Evolutionary conservation across 441 rosid species (phyloP).

Genomic region (Populus hybrid): DNA sequence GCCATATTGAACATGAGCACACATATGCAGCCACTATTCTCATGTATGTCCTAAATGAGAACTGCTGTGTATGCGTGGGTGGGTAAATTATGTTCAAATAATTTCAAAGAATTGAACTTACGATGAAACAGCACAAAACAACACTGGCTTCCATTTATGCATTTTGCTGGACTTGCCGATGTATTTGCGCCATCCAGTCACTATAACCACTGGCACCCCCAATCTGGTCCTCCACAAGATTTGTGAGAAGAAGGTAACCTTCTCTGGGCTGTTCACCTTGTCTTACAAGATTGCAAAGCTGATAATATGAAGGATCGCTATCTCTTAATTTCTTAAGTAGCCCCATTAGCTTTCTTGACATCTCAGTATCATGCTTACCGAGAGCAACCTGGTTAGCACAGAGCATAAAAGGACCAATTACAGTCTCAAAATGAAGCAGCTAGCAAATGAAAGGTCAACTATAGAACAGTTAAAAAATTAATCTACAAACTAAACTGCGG

Average conservation of each 20-base stretch:
- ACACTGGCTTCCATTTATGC: constrained; percentile 46
- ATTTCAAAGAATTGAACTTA: not conserved
- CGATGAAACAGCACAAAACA: constrained; percentile 4
- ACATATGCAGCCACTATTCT: not conserved
- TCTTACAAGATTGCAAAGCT: constrained; percentile 70
- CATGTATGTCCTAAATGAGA: not conserved
- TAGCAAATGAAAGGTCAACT: not conserved
- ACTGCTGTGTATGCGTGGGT: not conserved
- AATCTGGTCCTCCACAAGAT: constrained; percentile 82
- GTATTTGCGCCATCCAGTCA: constrained; percentile 81
- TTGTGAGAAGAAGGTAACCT: constrained; percentile 72
- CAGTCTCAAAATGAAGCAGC: not conserved
- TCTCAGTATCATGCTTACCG: constrained; percentile 60
- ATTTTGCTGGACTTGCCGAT: constrained; percentile 84
- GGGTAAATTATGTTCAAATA: not conserved
- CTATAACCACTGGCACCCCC: constrained; percentile 72
- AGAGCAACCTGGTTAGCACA: constrained; percentile 56
- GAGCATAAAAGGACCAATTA: constrained; percentile 16
- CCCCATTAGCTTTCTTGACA: constrained; percentile 76
- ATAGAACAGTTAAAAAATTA: not conserved
- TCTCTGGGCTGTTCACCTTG: constrained; percentile 99
- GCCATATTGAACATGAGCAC: not conserved
- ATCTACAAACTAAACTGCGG: not conserved
- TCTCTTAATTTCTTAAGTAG: constrained; percentile 67
- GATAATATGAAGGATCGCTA: constrained; percentile 69